Conservation (phyloP, 352 stramenopile genomes). For the Globisporangium echinulatum region DNA sequence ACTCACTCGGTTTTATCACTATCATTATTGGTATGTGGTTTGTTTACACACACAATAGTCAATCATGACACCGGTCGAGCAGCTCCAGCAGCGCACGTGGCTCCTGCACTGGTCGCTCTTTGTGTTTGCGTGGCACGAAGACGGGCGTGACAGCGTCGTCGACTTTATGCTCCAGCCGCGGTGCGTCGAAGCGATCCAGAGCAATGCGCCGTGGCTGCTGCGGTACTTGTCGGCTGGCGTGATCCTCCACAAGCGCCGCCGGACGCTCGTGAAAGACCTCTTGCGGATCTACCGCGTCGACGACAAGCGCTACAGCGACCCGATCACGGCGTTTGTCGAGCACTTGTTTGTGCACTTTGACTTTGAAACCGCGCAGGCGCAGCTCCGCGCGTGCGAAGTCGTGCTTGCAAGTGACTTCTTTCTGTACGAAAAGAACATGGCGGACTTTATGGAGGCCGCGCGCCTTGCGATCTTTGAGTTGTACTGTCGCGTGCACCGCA, state of each 20-base stretch:
- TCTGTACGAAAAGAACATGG: conserved; percentile 93
- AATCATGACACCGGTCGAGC: conserved; percentile 82
- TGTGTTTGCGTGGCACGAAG: conserved; percentile 88
- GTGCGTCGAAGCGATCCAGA: conserved; percentile 97
- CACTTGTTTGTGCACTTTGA: conserved; percentile 98
- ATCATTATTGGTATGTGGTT: conserved; percentile 5
- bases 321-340: conserved; percentile 94
- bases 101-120: conserved; percentile 98
- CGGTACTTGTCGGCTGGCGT: conserved; percentile 96
- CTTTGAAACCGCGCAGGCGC: conserved; percentile 96
- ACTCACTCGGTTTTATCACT: background rate
- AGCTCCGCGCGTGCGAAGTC: conserved; percentile 91
- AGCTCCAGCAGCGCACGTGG: conserved; percentile 97
- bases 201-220: conserved; percentile 97
- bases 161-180: conserved; percentile 94
- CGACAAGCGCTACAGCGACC: conserved; percentile 78
- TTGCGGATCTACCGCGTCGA: conserved; percentile 93
- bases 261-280: conserved; percentile 93
- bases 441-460: conserved; percentile 98
- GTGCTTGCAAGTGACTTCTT: conserved; percentile 98
- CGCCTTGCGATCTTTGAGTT: conserved; percentile 99
- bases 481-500: conserved; percentile 98
- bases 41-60: conserved; percentile 20
- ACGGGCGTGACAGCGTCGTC: conserved; percentile 95
- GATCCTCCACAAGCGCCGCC: conserved; percentile 94